phyloP scores from a whole-genome alignment of 352 stramenopile species.

The Phytophthora pisi region DNA sequence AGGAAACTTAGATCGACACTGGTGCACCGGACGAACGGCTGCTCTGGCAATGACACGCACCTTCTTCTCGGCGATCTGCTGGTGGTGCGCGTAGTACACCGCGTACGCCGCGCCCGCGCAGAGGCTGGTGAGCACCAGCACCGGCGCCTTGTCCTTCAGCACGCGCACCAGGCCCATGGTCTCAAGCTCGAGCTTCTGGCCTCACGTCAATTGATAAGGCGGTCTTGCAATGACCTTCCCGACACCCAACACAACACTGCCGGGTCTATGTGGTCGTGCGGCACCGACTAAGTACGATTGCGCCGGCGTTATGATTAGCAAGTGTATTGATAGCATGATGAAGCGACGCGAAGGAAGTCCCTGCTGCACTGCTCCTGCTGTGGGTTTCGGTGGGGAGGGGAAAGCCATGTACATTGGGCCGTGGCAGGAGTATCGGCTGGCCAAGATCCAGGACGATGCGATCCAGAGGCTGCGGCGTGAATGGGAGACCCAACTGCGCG shows the following conservation, averaged over 20 bases:
- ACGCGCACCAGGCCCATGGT: conserved; percentile 23
- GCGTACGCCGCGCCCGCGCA: conserved; percentile 54
- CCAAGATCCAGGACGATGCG: conserved; percentile 83
- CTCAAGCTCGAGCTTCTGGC: conserved; percentile 3
- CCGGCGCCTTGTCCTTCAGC: conserved; percentile 52
- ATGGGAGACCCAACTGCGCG: conserved; percentile 65
- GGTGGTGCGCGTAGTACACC: conserved; percentile 82
- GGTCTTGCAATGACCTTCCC: conserved; percentile 5
- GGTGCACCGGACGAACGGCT: conserved; percentile 2
- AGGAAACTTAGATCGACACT: conserved; percentile 1
- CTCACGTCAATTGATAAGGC: conserved; percentile 5
- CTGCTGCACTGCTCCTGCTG: conserved; percentile 6
- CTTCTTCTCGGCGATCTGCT: conserved; percentile 77
- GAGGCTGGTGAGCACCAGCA: conserved; percentile 52
- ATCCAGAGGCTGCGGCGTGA: conserved; percentile 71
- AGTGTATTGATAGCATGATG: conserved; percentile 29
- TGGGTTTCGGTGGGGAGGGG: background rate
- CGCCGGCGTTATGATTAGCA: conserved; percentile 23
- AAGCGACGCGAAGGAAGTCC: conserved; percentile 22
- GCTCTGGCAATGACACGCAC: conserved; percentile 29
- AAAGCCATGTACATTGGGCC: conserved; percentile 80
- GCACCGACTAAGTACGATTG: conserved; percentile 32
- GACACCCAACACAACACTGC: conserved; percentile 2
- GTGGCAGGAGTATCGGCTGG: conserved; percentile 87
- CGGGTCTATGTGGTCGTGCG: conserved; percentile 21